Evolutionary conservation across 1,139 yeast genomes (phyloP).

Genomic region (Geotrichum australiense): DNA sequence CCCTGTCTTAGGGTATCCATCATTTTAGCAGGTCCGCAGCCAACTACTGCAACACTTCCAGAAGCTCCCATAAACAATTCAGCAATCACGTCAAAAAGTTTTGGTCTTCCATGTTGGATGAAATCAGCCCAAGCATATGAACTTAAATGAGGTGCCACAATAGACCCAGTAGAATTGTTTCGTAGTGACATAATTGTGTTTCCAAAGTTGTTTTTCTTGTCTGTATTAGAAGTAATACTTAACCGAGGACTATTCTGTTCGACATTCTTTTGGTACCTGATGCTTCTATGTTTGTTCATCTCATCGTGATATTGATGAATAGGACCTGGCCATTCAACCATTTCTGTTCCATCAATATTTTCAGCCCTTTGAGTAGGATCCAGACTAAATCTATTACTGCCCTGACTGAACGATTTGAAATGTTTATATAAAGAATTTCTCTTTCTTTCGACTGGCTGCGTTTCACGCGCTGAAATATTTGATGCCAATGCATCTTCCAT

Average conservation of each 20-base stretch:
- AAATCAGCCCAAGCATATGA: slow-evolving; percentile 11
- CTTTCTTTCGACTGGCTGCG: slow-evolving; percentile 10
- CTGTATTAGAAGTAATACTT: slow-evolving; percentile 1
- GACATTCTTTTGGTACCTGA: slow-evolving; percentile 4
- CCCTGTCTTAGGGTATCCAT: slow-evolving; percentile 32
- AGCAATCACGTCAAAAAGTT: slow-evolving; percentile 22
- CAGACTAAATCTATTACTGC: slow-evolving; percentile 11
- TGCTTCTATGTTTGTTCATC: slow-evolving; percentile 3
- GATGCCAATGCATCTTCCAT: not conserved
- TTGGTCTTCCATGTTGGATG: slow-evolving; percentile 23
- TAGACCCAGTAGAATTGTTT: slow-evolving; percentile 3
- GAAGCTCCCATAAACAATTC: slow-evolving; percentile 25
- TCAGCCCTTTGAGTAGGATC: slow-evolving; percentile 13
- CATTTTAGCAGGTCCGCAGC: slow-evolving; percentile 37
- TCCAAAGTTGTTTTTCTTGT: slow-evolving; percentile 1
- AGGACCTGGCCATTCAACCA: slow-evolving; percentile 17
- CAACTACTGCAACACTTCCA: slow-evolving; percentile 33
- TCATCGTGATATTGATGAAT: slow-evolving; percentile 5
- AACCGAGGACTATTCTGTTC: slow-evolving; percentile 1
- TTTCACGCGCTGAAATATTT: slow-evolving; percentile 1
- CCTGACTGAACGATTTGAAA: slow-evolving; percentile 15
- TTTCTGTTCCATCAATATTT: slow-evolving; percentile 15
- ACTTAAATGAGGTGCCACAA: slow-evolving; percentile 6
- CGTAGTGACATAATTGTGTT: slow-evolving; percentile 2
- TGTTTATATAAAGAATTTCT: slow-evolving; percentile 12